These are phyloP conservation scores for Rhizomucor miehei DNA, from an alignment of 371 early-diverging fungal species.

Conservation along the genomic window DNA sequence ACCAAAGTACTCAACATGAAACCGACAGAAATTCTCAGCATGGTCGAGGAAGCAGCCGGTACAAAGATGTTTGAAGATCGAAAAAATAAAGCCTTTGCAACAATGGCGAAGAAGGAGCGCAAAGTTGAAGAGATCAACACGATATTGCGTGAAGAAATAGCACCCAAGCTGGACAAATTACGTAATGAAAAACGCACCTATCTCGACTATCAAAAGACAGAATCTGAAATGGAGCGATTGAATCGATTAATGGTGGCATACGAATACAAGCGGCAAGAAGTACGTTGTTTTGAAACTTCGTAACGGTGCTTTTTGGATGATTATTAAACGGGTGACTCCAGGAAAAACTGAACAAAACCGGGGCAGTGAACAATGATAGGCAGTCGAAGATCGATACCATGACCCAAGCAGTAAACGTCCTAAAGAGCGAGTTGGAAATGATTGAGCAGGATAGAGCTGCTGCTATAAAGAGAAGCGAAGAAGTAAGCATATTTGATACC, in stretches of 20 bases:
- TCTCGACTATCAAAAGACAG: slow-evolving; percentile 90
- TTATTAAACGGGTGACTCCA: neutral
- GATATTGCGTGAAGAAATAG: slow-evolving; percentile 87
- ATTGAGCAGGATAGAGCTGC: slow-evolving; percentile 48
- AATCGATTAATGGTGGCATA: slow-evolving; percentile 78
- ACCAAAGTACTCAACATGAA: slow-evolving; percentile 99
- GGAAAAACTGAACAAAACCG: slow-evolving; percentile 40
- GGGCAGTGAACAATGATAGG: slow-evolving; percentile 34
- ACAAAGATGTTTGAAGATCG: slow-evolving; percentile 97
- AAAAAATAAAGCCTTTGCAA: slow-evolving; percentile 93
- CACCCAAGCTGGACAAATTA: slow-evolving; percentile 91
- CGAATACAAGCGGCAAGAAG: slow-evolving; percentile 71
- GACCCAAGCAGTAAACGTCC: slow-evolving; percentile 16
- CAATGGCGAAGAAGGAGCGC: slow-evolving; percentile 94
- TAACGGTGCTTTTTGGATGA: neutral
- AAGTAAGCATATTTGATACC: slow-evolving; percentile 10
- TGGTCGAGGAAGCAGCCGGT: slow-evolving; percentile 99
- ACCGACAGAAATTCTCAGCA: slow-evolving; percentile 90
- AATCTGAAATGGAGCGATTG: slow-evolving; percentile 83
- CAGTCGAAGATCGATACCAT: slow-evolving; percentile 27
- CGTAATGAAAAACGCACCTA: slow-evolving; percentile 87
- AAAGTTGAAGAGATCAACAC: slow-evolving; percentile 91
- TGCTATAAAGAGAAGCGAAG: slow-evolving; percentile 37
- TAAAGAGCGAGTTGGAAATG: slow-evolving; percentile 46
- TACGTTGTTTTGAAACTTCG: slow-evolving; percentile 3